Conservation (phyloP, 495 filamentous ascomycete species). For the Aeminium ludgeri region DNA sequence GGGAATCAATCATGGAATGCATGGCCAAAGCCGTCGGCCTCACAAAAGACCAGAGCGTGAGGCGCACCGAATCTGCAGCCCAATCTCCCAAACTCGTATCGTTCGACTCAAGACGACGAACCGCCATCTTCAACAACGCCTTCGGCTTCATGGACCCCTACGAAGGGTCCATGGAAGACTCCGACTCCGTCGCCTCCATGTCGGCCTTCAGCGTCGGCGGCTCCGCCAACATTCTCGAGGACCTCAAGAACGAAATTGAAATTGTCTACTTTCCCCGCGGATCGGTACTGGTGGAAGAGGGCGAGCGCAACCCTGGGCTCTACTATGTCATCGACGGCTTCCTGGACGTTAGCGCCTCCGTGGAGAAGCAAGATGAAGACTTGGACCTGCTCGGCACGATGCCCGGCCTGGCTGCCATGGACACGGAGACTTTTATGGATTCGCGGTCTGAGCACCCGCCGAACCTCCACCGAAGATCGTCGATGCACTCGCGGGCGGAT, state of each 20-base stretch:
- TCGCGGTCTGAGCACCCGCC: background rate
- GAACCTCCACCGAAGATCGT: conserved; percentile 12
- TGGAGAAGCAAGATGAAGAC: conserved; percentile 29
- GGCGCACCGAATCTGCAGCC: conserved; percentile 52
- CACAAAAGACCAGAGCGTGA: conserved; percentile 40
- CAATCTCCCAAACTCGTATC: conserved; percentile 71
- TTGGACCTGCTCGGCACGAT: conserved; percentile 20
- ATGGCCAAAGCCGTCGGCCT: conserved; percentile 91
- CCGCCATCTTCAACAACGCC: conserved; percentile 71
- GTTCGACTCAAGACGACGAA: conserved; percentile 70
- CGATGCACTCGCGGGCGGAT: background rate
- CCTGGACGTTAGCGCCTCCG: conserved; percentile 69
- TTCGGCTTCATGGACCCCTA: conserved; percentile 92
- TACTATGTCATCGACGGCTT: conserved; percentile 99
- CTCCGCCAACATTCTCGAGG: conserved; percentile 42
- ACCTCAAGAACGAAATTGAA: conserved; percentile 82
- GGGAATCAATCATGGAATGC: conserved; percentile 81
- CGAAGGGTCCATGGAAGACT: conserved; percentile 67
- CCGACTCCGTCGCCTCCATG: conserved; percentile 63
- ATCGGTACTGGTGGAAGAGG: conserved; percentile 91
- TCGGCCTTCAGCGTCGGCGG: conserved; percentile 40
- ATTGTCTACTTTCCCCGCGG: conserved; percentile 94
- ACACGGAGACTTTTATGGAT: background rate
- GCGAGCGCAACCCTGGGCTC: conserved; percentile 83
- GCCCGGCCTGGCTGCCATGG: background rate